These are phyloP conservation scores for Leishmania mexicana DNA, from an alignment of 208 protist species.

Conservation along the genomic window DNA sequence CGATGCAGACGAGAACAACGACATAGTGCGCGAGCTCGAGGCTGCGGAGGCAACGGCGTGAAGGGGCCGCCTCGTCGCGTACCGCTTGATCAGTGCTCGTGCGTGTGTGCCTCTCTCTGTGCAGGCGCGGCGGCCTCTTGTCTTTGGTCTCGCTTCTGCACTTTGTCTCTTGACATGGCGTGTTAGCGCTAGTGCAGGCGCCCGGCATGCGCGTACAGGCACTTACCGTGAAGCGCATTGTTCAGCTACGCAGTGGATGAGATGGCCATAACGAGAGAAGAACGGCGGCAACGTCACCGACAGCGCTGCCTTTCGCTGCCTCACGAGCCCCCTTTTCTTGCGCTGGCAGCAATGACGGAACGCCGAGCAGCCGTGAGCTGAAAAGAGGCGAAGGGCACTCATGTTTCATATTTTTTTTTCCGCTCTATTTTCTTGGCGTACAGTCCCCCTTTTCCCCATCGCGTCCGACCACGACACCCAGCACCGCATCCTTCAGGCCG, in stretches of 20 bases:
- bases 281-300: neutral
- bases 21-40: slow-evolving; percentile 61
- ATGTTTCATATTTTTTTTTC: neutral
- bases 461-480: too few relatives aligned
- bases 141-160: neutral
- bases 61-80: neutral
- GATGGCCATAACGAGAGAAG: neutral
- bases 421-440: neutral
- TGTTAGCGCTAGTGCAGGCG: neutral
- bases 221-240: neutral
- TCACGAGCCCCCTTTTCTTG: neutral
- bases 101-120: neutral
- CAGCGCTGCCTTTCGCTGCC: neutral
- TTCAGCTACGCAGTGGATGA: neutral
- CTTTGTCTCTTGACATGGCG: neutral
- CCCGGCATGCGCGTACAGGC: neutral
- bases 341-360: neutral
- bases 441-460: neutral
- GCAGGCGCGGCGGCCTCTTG: neutral
- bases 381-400: neutral
- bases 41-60: slow-evolving; percentile 23
- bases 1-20: slow-evolving; percentile 88
- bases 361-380: neutral
- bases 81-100: neutral
- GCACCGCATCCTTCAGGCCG: too few relatives aligned